A percentile compares a stretch with the other conserved stretches of the same genome.
Conservation (phyloP, 2,329 filamentous ascomycete species). For the Clarireedia monteithiana region DNA sequence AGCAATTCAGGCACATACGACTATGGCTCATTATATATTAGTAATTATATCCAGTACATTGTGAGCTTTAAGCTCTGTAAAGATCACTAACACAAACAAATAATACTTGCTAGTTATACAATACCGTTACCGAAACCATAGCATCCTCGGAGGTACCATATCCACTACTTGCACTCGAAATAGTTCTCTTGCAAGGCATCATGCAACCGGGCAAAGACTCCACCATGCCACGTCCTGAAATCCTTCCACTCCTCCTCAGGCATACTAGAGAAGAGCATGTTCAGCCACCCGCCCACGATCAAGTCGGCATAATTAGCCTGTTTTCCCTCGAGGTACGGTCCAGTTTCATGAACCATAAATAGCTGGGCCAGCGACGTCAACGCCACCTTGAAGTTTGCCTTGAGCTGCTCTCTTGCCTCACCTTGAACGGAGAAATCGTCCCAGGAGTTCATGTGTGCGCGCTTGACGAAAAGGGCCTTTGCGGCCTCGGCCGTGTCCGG, state of each 20-base stretch:
- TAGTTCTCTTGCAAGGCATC: conserved; percentile 11
- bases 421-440: conserved; percentile 33
- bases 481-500: neutral
- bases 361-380: conserved; percentile 30
- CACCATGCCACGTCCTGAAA: conserved; percentile 11
- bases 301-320: conserved; percentile 35
- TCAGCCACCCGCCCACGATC: conserved; percentile 36
- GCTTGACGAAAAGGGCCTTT: neutral
- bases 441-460: conserved; percentile 37
- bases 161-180: conserved; percentile 2
- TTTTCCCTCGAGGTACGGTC: conserved; percentile 19
- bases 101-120: too few species aligned
- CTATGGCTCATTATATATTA: too few species aligned
- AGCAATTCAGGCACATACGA: too few species aligned
- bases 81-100: too few species aligned
- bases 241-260: conserved; percentile 10
- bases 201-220: conserved; percentile 9
- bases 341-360: conserved; percentile 29
- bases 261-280: conserved; percentile 22
- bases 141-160: too few species aligned
- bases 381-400: conserved; percentile 24
- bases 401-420: neutral
- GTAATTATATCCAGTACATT: too few species aligned
- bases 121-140: neutral
- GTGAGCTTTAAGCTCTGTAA: too few species aligned